A percentile compares a stretch with the other conserved stretches of the same genome.
Conservation (phyloP, 176 grass and related monocot genomes). For the Juncus inflexus region DNA sequence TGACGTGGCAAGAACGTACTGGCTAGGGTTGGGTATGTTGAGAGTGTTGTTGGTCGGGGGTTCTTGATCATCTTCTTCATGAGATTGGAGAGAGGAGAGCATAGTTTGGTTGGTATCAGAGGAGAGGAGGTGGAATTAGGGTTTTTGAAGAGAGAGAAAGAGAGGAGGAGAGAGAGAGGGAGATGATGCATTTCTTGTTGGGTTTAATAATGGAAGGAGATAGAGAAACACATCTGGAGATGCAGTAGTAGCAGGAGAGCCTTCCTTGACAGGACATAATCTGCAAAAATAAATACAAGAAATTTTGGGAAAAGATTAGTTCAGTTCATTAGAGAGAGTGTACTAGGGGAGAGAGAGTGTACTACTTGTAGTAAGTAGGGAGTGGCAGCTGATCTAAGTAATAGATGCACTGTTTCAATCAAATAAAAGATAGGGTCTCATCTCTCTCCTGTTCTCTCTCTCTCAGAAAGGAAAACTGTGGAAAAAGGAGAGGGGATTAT, state of each 20-base stretch:
- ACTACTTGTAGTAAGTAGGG: slow-evolving; percentile 37
- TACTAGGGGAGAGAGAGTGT: slow-evolving; percentile 37
- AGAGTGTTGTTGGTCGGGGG: slow-evolving; percentile 26
- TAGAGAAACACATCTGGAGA: slow-evolving; percentile 30
- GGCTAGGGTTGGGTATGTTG: neutral
- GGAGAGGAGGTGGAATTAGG: slow-evolving; percentile 24
- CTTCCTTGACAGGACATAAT: slow-evolving; percentile 99
- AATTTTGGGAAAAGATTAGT: slow-evolving; percentile 12
- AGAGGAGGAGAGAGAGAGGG: slow-evolving; percentile 22
- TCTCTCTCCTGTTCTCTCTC: slow-evolving; percentile 25
- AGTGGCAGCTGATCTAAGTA: slow-evolving; percentile 43
- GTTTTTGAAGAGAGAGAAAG: slow-evolving; percentile 26
- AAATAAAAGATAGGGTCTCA: slow-evolving; percentile 20
- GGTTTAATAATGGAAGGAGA: slow-evolving; percentile 45
- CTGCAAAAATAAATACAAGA: slow-evolving; percentile 74
- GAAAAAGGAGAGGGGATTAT: slow-evolving; percentile 33
- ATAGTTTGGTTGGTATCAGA: slow-evolving; percentile 35
- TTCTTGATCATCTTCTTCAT: slow-evolving; percentile 36
- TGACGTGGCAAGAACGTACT: slow-evolving; percentile 10
- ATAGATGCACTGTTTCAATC: slow-evolving; percentile 62
- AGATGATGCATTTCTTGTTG: slow-evolving; percentile 35
- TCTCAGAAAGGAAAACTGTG: slow-evolving; percentile 20
- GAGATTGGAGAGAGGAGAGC: slow-evolving; percentile 74
- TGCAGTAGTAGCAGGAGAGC: slow-evolving; percentile 59
- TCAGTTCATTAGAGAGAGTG: slow-evolving; percentile 31